phyloP scores from a whole-genome alignment of 2,329 filamentous ascomycete genomes.

The Metarhizium humberi region DNA sequence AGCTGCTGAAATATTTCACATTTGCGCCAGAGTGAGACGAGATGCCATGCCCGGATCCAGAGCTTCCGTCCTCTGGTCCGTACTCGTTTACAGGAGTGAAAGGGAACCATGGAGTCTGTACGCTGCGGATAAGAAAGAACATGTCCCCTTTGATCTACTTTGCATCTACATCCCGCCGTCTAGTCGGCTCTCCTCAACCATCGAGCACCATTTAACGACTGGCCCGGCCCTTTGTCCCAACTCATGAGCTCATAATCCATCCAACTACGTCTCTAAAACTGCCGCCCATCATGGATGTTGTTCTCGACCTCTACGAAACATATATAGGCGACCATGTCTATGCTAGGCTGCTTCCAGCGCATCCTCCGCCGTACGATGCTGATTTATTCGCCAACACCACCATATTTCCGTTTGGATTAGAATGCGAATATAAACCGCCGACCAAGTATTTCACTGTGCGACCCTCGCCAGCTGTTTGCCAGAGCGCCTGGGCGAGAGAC shows the following conservation, averaged over 20 bases:
- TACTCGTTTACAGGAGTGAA: background rate
- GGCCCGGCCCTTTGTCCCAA: background rate
- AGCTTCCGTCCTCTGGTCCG: background rate
- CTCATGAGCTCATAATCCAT: background rate
- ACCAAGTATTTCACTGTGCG: conserved; percentile 59
- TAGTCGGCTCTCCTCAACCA: background rate
- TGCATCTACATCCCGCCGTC: background rate
- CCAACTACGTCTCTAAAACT: background rate
- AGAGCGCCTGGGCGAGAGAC: conserved; percentile 69
- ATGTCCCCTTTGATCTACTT: too few relatives aligned
- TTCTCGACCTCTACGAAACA: conserved; percentile 76
- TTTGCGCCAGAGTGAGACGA: background rate
- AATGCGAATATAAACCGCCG: conserved; percentile 64
- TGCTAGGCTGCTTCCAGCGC: conserved; percentile 55
- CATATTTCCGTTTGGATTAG: conserved; percentile 38
- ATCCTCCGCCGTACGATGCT: conserved; percentile 41
- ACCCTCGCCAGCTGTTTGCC: conserved; percentile 67
- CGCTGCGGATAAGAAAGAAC: too few relatives aligned
- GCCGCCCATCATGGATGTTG: conserved; percentile 70
- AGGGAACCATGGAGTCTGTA: background rate
- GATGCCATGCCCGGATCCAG: background rate
- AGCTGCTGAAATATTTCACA: too few relatives aligned
- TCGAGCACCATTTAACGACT: background rate
- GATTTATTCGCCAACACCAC: conserved; percentile 45
- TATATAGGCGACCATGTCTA: conserved; percentile 74